A percentile compares a stretch with the other conserved stretches of the same genome.
Conservation (phyloP, 2,329 filamentous ascomycete genomes). For the Graphilbum ipis-grandicollis region DNA sequence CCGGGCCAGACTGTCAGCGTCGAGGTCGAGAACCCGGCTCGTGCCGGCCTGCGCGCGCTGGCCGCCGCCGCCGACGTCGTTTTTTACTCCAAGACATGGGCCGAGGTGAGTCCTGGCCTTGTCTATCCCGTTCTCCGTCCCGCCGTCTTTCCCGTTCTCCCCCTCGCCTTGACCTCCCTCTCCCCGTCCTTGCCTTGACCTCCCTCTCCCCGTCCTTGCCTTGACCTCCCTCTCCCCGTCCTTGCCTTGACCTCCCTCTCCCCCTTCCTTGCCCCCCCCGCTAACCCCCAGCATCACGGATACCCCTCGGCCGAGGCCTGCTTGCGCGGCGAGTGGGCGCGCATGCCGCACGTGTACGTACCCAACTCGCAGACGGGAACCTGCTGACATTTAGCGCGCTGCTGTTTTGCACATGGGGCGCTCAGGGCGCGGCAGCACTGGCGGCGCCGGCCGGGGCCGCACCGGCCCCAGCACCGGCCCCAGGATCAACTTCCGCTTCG, state of each 20-base stretch:
- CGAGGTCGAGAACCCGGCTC: slow-evolving; percentile 53
- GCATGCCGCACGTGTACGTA: neutral
- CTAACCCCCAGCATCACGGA: neutral
- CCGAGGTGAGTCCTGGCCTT: slow-evolving; percentile 30
- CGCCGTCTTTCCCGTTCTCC: neutral
- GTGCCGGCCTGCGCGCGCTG: slow-evolving; percentile 39
- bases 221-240: neutral
- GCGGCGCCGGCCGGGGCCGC: no score
- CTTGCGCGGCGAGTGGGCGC: slow-evolving; percentile 1
- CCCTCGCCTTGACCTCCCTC: neutral
- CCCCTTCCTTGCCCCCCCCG: neutral
- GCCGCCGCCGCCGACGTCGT: slow-evolving; percentile 49
- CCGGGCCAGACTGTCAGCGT: slow-evolving; percentile 36
- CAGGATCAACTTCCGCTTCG: slow-evolving; percentile 14
- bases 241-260: neutral
- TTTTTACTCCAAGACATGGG: slow-evolving; percentile 59
- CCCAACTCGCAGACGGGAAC: neutral
- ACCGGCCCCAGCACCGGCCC: no score
- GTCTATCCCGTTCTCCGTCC: no score
- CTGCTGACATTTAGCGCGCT: slow-evolving; percentile 14
- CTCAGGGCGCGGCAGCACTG: slow-evolving; percentile 26
- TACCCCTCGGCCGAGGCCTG: neutral
- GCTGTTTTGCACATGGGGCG: slow-evolving; percentile 27
- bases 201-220: neutral
- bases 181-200: neutral